phyloP scores from a whole-genome alignment of 2,329 filamentous ascomycete genomes.

The Phoma sp. region DNA sequence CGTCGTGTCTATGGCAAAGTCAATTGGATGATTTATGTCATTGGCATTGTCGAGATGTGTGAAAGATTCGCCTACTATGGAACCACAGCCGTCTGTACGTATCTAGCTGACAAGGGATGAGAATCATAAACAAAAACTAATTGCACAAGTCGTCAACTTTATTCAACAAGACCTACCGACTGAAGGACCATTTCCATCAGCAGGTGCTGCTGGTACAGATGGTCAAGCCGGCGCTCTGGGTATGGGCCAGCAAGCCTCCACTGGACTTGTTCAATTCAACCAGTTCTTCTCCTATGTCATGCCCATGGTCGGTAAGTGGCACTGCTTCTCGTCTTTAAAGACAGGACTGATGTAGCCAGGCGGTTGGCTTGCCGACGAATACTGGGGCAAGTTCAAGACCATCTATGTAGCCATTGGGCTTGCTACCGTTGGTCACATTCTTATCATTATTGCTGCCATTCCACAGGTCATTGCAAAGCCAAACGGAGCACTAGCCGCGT shows the following conservation, averaged over 20 bases:
- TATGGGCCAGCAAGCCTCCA: conserved; percentile 37
- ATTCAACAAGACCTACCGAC: conserved; percentile 56
- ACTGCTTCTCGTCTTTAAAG: background rate
- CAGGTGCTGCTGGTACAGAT: conserved; percentile 49
- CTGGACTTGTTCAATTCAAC: conserved; percentile 34
- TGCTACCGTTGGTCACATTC: conserved; percentile 63
- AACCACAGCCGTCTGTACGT: conserved; percentile 36
- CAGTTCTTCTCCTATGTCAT: conserved; percentile 33
- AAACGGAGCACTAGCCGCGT: conserved; percentile 53
- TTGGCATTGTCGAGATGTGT: conserved; percentile 41
- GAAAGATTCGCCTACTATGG: conserved; percentile 44
- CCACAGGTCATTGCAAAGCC: conserved; percentile 54
- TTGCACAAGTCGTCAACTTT: conserved; percentile 37
- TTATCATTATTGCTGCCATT: conserved; percentile 60
- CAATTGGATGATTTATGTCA: conserved; percentile 39
- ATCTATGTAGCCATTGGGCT: conserved; percentile 62
- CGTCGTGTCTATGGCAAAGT: conserved; percentile 44
- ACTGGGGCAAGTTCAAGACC: conserved; percentile 66
- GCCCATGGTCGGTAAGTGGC: conserved; percentile 33
- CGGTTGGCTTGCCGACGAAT: conserved; percentile 65
- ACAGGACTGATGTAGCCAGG: conserved; percentile 55
- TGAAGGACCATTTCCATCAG: conserved; percentile 57
- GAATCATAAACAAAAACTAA: conserved; percentile 1
- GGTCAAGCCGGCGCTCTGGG: conserved; percentile 39
- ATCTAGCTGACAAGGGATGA: too few relatives aligned